Base-by-base conservation (phyloP, 2,329 filamentous ascomycete species). In the Trichoderma sp. region DNA sequence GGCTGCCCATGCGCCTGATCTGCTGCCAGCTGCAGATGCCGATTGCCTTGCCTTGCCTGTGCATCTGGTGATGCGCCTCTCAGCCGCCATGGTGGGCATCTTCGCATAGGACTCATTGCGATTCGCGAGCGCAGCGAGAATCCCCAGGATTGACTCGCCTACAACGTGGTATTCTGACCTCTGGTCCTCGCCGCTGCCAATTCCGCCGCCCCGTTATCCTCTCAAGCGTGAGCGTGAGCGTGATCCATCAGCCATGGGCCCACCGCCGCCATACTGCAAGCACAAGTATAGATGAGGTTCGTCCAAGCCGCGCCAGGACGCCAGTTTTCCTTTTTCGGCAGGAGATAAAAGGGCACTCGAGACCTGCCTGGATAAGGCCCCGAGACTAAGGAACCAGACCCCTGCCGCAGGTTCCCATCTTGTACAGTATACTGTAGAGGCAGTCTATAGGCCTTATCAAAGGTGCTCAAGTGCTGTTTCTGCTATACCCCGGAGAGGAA, bases 341-440 rank as follows among this genome's bases (percentile, higher is more conserved):
- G 63, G 63, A 58, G 52, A 21, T 43, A 46, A 43, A 8, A 54
- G 54, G 30, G 37, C 24, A 3, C 51, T 43, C 51, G 61, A 49
- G 24, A 49, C 60, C 59, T 63, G 59, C 59, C 60, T 65, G 60
- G 60, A 65, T 65, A 65, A 65, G 51, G 61, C 51, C n/a, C 52
- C 51, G 61, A 65, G 51, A n/a, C 61, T 52, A 56, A 46, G 61
- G 51, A 65, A 46, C 24, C 11, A 10, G 18, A n/a, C 61, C 61
- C 61, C 60, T 64, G 37, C 32, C 32, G 32, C 32, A 34, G 32
- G n/a, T 55, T 51, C 43, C 61, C 52, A 56, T 43, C 37, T 65
- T 43, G 24, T 28, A 37, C 16, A 49, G n/a, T n/a, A n/a, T n/a
- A n/a, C n/a, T 18, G 26, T 18, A 11, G 8, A 16, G 5, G 18